These are phyloP conservation scores for Blastobotrys parvus DNA, from an alignment of 805 yeast species.

Conservation along the genomic window DNA sequence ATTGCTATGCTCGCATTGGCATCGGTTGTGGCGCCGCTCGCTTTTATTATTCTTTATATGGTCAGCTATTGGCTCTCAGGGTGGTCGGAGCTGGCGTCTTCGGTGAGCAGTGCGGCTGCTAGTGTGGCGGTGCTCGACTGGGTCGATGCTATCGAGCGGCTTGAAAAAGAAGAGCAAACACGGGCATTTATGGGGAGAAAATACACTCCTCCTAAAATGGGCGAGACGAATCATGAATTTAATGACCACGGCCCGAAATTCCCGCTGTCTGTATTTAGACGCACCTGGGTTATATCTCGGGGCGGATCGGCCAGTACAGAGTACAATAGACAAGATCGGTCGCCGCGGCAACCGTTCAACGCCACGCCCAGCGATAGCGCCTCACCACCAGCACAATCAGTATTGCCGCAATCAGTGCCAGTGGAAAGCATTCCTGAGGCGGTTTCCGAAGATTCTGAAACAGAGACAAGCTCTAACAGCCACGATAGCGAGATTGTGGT, in stretches of 20 bases:
- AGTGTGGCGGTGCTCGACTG: constrained; percentile 59
- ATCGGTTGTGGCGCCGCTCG: constrained; percentile 32
- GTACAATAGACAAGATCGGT: too few relatives aligned
- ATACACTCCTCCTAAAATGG: background rate
- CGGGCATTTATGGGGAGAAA: constrained; percentile 55
- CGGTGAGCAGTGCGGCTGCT: constrained; percentile 42
- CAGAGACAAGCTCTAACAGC: too few relatives aligned
- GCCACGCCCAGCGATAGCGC: too few relatives aligned
- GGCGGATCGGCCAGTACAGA: constrained; percentile 2
- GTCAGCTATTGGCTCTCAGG: constrained; percentile 35
- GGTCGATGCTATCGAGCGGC: constrained; percentile 44
- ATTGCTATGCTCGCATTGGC: constrained; percentile 39
- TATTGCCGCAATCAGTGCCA: too few relatives aligned
- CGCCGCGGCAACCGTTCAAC: too few relatives aligned
- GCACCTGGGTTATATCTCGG: constrained; percentile 4
- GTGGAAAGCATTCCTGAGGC: too few relatives aligned
- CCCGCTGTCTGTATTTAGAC: background rate
- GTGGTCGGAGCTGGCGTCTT: constrained; percentile 41
- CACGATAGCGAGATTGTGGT: too few relatives aligned
- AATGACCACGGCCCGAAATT: background rate
- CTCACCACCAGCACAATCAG: too few relatives aligned
- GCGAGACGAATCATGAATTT: background rate
- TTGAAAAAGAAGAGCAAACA: constrained; percentile 44
- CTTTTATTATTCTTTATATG: constrained; percentile 32
- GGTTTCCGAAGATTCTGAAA: too few relatives aligned